Conservation (phyloP, 306 rosid genomes). For the Quercus aquifolioides region DNA sequence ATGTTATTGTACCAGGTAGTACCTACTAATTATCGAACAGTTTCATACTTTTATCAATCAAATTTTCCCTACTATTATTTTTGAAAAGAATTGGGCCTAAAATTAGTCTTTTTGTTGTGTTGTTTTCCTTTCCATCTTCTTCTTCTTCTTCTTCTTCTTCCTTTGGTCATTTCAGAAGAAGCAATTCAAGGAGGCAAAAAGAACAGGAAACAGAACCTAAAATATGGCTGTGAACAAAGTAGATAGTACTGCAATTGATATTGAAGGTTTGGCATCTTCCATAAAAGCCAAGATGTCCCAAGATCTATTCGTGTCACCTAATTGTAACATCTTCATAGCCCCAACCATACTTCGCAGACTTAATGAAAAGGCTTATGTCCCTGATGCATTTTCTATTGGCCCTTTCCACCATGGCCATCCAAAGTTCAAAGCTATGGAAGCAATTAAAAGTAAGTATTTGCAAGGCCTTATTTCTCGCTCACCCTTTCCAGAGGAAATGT, state of each 20-base stretch:
- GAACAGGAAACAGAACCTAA: not conserved
- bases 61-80: too few species aligned
- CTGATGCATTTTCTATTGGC: too few species aligned
- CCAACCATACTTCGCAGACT: not conserved
- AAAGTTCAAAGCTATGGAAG: too few species aligned
- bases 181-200: not conserved
- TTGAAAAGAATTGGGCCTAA: too few species aligned
- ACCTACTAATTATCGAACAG: too few species aligned
- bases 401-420: too few species aligned
- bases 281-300: not conserved
- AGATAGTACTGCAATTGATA: not conserved
- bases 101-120: too few species aligned
- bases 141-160: not conserved
- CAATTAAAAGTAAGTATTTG: too few species aligned
- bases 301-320: not conserved
- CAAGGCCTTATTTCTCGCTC: too few species aligned
- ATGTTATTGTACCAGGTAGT: too few species aligned
- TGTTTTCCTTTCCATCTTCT: not conserved
- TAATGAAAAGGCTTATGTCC: not conserved
- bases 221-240: not conserved
- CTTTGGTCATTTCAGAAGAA: not conserved
- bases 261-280: not conserved
- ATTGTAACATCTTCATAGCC: conserved; percentile 18
- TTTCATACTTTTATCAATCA: too few species aligned
- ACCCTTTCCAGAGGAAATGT: too few species aligned